A percentile compares a stretch with the other conserved stretches of the same genome.
Conservation (phyloP, 306 rosid species). For the Sicyos baderoa region DNA sequence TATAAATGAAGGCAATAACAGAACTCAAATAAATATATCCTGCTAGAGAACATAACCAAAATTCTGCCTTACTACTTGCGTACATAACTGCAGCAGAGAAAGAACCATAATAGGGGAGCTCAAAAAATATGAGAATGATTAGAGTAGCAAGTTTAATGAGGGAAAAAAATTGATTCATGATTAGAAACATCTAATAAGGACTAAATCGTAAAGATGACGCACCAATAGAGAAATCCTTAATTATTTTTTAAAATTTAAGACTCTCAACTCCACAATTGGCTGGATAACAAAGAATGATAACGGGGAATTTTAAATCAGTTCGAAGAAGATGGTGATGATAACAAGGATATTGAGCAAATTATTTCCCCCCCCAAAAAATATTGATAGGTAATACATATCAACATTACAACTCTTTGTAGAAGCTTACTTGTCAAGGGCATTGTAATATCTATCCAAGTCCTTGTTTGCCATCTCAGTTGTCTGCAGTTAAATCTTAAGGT, state of each 20-base stretch:
- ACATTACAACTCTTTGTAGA: background rate
- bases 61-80: background rate
- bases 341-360: background rate
- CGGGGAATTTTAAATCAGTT: too few species aligned
- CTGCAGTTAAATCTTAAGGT: conserved; percentile 34
- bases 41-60: background rate
- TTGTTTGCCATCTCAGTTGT: conserved; percentile 98
- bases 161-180: background rate
- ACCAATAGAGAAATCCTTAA: background rate
- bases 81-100: background rate
- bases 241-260: background rate
- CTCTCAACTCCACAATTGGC: background rate
- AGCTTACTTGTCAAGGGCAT: conserved; percentile 89
- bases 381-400: background rate
- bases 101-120: background rate
- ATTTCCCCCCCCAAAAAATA: background rate
- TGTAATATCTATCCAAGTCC: conserved; percentile 96
- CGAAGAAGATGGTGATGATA: too few species aligned
- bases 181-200: background rate
- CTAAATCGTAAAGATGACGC: conserved; percentile 3
- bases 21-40: background rate
- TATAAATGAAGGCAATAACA: background rate
- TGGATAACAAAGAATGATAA: background rate
- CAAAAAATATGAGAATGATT: background rate
- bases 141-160: background rate